A percentile compares a stretch with the other conserved stretches of the same genome.
These are phyloP conservation scores for button mushroom (Agaricus bisporus) DNA, from an alignment of 768 basidiomycete species.

Conservation along the genomic window DNA sequence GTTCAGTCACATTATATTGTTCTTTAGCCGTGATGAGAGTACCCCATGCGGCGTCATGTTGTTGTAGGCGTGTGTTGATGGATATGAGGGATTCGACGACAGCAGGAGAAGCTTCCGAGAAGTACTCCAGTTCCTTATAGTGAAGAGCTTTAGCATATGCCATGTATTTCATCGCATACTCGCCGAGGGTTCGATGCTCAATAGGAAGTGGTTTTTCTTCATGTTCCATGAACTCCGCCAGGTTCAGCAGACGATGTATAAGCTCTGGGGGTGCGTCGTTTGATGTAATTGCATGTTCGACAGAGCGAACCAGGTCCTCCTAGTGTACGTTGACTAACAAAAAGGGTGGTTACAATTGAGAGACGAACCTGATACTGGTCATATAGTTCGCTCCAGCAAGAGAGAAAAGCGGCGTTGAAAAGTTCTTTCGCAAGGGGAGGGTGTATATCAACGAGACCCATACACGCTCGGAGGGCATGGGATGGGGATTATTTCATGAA, in stretches of 20 bases:
- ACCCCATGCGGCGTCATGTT: slow-evolving; percentile 97
- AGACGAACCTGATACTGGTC: slow-evolving; percentile 86
- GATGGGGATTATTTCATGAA: slow-evolving; percentile 98
- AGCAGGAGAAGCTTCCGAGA: slow-evolving; percentile 82
- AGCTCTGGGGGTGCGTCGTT: slow-evolving; percentile 77
- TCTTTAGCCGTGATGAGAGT: slow-evolving; percentile 86
- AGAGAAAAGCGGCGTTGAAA: slow-evolving; percentile 97
- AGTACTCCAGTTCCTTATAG: slow-evolving; percentile 97
- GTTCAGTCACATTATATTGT: slow-evolving; percentile 84
- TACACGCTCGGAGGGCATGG: slow-evolving; percentile 95
- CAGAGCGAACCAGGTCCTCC: slow-evolving; percentile 92
- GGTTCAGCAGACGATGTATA: slow-evolving; percentile 84
- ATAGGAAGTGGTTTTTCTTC: slow-evolving; percentile 95
- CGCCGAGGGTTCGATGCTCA: slow-evolving; percentile 87
- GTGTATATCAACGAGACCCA: slow-evolving; percentile 89
- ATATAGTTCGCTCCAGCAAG: slow-evolving; percentile 94
- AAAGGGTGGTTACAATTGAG: not conserved
- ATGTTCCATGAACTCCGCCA: slow-evolving; percentile 99
- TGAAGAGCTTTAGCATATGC: slow-evolving; percentile 97
- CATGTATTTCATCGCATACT: slow-evolving; percentile 88
- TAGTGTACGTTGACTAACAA: slow-evolving; percentile 22
- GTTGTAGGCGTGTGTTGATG: slow-evolving; percentile 94
- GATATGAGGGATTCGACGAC: slow-evolving; percentile 94
- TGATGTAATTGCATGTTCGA: slow-evolving; percentile 81
- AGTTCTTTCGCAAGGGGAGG: slow-evolving; percentile 88